Evolutionary conservation across 371 early-diverging fungal species (phyloP), one percentile per base, ranked within the genome.

Genomic region (Capillidium heterosporum): DNA sequence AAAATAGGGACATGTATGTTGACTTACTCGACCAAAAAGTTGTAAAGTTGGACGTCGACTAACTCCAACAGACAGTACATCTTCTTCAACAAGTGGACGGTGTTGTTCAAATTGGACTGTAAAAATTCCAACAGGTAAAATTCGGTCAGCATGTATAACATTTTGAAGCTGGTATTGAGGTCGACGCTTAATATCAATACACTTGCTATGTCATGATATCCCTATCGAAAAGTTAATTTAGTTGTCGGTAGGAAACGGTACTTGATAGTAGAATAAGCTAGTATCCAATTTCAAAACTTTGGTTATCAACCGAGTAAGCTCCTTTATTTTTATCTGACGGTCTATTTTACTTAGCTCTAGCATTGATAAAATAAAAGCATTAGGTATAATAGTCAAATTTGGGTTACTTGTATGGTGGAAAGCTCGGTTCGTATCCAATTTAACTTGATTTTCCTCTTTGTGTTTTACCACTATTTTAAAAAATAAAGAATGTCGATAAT

Each of bases 141-240:
- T 40, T 81, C 63, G 0, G 80, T 69, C 13, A 82, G 61, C 4
- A 69, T 53, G 48, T 77, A 76, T 51, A 75, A 66, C 29, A 77
- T 66, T 5, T 60, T 35, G 13, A 65, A 63, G 1, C 78, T 78
- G n/a, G 62, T 61, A 15, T 71, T 59, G 35, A 72, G 72, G 11
- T 75, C 77, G 58, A 84, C 68, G 0, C 77, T 61, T 0, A 78
- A 58, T 4, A 82, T 64, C 21, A 84, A 66, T 5, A 76, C 68
- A 0, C 78, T 66, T 48, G 79, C 79, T 1, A 87, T 69, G 63
- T 84, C 85, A 60, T 87, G 85, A 59, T 78, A 82, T 1, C 87
- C 85, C 78, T 78, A 59, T 1, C 2, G 24, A 23, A 24, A 41
- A 31, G 28, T 5, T 10, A 52, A 51, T 50, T 43, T 21, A 50